Evolutionary conservation across 2,329 filamentous ascomycete genomes (phyloP).

Genomic region (Colletotrichum cereale): DNA sequence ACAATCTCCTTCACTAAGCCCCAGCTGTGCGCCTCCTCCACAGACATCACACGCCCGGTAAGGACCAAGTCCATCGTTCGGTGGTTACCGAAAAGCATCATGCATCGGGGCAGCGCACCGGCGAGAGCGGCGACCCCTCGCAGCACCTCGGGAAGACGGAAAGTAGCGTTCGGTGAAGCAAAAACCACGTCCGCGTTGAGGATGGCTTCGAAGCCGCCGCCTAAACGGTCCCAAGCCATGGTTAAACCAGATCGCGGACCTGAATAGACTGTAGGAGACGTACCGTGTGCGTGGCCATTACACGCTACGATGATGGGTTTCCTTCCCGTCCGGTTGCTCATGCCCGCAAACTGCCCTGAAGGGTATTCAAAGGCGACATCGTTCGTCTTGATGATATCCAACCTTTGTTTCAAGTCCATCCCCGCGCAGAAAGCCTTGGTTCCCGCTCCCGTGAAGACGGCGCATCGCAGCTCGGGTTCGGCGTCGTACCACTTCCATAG

Average conservation of each 20-base stretch:
- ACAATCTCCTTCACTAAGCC: conserved; percentile 49
- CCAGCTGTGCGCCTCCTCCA: conserved; percentile 50
- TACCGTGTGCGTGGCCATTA: conserved; percentile 50
- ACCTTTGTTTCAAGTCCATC: conserved; percentile 65
- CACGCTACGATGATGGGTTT: conserved; percentile 50
- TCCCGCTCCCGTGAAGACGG: conserved; percentile 64
- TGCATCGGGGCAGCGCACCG: conserved; percentile 65
- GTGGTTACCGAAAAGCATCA: conserved; percentile 51
- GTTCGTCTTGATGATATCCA: conserved; percentile 46
- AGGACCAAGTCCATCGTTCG: conserved; percentile 50
- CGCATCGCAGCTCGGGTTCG: conserved; percentile 61
- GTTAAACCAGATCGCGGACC: neutral
- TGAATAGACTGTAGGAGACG: conserved; percentile 37
- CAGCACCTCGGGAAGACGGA: conserved; percentile 69
- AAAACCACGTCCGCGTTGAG: conserved; percentile 69
- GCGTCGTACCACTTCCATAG: conserved; percentile 65
- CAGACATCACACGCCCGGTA: conserved; percentile 45
- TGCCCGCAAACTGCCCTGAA: conserved; percentile 50
- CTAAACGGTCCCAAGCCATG: conserved; percentile 27
- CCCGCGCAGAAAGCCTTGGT: conserved; percentile 65
- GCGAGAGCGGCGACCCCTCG: conserved; percentile 69
- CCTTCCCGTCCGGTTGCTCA: conserved; percentile 50
- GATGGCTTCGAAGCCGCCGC: conserved; percentile 50
- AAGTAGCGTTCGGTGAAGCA: conserved; percentile 63
- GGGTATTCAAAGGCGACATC: conserved; percentile 50